Conservation (phyloP, 306 rosid species). For the Luffa acutangula region DNA sequence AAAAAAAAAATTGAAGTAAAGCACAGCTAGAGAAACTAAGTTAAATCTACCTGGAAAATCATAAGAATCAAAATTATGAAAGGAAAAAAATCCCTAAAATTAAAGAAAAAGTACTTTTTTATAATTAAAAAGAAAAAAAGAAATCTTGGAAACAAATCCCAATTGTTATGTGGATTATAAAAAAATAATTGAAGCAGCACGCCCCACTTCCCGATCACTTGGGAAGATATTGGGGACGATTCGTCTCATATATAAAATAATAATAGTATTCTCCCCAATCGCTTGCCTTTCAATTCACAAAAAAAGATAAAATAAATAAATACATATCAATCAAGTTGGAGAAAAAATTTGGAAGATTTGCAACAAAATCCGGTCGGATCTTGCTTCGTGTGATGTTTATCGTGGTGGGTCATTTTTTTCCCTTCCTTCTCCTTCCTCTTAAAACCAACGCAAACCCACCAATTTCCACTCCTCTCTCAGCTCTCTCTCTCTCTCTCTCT, state of each 20-base stretch:
- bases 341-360: constrained; percentile 53
- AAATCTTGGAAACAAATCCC: not conserved
- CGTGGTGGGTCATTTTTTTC: not conserved
- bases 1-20: no score
- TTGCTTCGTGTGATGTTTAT: constrained; percentile 50
- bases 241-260: not conserved
- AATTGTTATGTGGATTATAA: not conserved
- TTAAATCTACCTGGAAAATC: no score
- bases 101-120: no score
- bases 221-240: constrained; percentile 6
- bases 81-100: not conserved
- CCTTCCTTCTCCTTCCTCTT: not conserved
- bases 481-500: not conserved
- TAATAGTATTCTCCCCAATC: not conserved
- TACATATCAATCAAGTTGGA: constrained; percentile 33
- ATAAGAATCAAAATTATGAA: not conserved
- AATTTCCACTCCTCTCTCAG: not conserved
- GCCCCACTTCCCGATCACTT: constrained; percentile 9
- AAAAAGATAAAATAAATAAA: not conserved
- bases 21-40: no score
- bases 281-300: constrained; percentile 51
- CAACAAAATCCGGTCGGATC: constrained; percentile 93
- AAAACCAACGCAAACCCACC: constrained; percentile 2
- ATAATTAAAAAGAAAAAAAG: not conserved
- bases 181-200: not conserved